Percentiles rank a stretch among this genome's conserved stretches.
phyloP scores from a whole-genome alignment of 306 rosid genomes.

The Cucurbita moschata region DNA sequence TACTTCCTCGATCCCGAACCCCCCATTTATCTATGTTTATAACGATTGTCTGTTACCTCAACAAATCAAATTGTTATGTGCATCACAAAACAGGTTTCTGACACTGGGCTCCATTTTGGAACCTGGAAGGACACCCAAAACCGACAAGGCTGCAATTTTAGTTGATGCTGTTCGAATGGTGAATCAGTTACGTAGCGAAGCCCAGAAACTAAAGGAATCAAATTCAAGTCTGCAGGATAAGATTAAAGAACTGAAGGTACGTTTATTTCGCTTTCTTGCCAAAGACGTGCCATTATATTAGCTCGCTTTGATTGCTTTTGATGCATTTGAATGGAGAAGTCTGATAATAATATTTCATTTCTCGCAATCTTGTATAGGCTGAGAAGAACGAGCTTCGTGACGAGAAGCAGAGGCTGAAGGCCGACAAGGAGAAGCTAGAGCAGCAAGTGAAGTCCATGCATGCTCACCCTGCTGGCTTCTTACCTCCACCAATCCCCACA shows the following conservation, averaged over 20 bases:
- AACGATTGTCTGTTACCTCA: background rate
- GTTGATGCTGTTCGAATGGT: conserved; percentile 79
- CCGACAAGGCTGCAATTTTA: conserved; percentile 84
- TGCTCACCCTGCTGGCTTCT: conserved; percentile 49
- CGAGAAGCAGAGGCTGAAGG: conserved; percentile 85
- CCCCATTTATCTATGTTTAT: background rate
- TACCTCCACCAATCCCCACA: conserved; percentile 70
- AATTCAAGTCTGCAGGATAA: conserved; percentile 68
- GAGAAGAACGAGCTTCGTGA: conserved; percentile 95
- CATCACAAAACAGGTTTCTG: conserved; percentile 44
- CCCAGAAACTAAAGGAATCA: conserved; percentile 70
- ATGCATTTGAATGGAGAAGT: background rate
- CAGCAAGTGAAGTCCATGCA: conserved; percentile 63
- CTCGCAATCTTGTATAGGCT: conserved; percentile 17
- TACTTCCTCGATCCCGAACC: conserved; percentile 9
- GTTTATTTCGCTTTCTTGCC: background rate
- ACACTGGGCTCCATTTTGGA: conserved; percentile 84
- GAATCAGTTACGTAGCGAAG: conserved; percentile 69
- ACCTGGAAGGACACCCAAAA: conserved; percentile 84
- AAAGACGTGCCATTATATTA: background rate
- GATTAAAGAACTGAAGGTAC: conserved; percentile 86
- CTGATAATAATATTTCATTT: background rate
- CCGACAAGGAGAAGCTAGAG: conserved; percentile 83
- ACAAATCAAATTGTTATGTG: conserved; percentile 1
- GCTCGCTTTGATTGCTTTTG: background rate